phyloP scores from a whole-genome alignment of 108 stramenopile genomes.

The Pseudonitzschia multiseries region DNA sequence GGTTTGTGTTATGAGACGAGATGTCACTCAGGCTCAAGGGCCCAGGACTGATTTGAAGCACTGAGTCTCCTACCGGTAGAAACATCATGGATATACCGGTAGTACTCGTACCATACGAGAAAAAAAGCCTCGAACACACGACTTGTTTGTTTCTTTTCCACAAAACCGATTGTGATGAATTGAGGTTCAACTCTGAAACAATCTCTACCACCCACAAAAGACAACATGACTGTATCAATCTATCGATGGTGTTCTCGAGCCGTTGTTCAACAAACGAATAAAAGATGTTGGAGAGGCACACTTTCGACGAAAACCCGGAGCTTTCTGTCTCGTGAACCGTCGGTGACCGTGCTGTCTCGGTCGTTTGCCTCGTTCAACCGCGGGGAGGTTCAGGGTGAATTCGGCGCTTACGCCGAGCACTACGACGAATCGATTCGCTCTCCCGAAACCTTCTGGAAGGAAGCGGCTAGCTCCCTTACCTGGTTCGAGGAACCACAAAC shows the following conservation, averaged over 20 bases:
- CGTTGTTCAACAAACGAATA: neutral
- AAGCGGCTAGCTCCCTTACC: conserved; percentile 27
- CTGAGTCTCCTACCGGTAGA: no score
- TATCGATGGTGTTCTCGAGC: neutral
- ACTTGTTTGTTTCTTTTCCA: no score
- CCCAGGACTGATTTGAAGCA: no score
- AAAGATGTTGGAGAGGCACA: neutral
- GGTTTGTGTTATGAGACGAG: no score
- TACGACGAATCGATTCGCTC: conserved; percentile 31
- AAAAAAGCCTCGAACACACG: no score
- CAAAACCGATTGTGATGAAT: no score
- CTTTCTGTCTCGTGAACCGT: neutral
- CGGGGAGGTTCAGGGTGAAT: conserved; percentile 16
- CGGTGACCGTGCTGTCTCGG: neutral
- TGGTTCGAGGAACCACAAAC: conserved; percentile 39
- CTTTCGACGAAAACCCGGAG: neutral
- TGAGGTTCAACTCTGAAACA: neutral
- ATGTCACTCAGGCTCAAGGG: no score
- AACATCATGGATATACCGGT: no score
- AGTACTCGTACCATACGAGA: no score
- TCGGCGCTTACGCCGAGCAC: conserved; percentile 37
- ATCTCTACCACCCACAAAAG: neutral
- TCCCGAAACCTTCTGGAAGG: conserved; percentile 42
- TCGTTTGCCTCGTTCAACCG: conserved; percentile 18
- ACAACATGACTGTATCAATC: neutral